Percentiles rank a stretch among this genome's conserved stretches.
Evolutionary conservation across 75 land plant species (phyloP).

Genomic region (Azolla pinnata): DNA sequence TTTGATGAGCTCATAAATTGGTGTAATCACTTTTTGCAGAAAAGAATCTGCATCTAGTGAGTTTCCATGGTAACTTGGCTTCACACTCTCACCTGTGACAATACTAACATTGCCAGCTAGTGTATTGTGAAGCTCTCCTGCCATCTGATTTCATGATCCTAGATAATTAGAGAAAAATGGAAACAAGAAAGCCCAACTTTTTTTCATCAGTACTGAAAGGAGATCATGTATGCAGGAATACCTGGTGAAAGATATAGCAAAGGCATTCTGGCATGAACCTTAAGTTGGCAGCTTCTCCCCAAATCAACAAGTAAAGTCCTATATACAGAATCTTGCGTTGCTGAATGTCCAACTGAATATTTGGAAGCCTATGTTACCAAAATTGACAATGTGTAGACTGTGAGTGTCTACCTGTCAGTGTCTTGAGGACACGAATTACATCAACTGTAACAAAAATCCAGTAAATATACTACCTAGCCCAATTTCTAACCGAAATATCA

Average conservation of each 20-base stretch:
- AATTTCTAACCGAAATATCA: too few relatives aligned
- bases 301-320: constrained; percentile 85
- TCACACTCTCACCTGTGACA: constrained; percentile 76
- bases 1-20: constrained; percentile 75
- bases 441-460: too few relatives aligned
- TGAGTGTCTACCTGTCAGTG: too few relatives aligned
- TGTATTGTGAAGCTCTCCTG: constrained; percentile 83
- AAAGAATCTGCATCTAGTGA: constrained; percentile 80
- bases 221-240: neutral
- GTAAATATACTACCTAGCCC: too few relatives aligned
- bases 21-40: constrained; percentile 71
- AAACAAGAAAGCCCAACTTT: too few relatives aligned
- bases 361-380: constrained; percentile 75
- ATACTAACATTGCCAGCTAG: constrained; percentile 85
- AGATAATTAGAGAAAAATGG: too few relatives aligned
- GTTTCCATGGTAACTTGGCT: constrained; percentile 93
- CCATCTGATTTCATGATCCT: too few relatives aligned
- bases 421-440: too few relatives aligned
- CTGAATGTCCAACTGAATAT: constrained; percentile 75
- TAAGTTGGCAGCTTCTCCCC: constrained; percentile 98
- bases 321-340: constrained; percentile 80
- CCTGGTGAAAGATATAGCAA: constrained; percentile 86
- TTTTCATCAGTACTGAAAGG: too few relatives aligned
- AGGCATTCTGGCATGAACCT: constrained; percentile 98
- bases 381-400: too few relatives aligned